Conservation (phyloP, 257 asterid genomes). For the Prunella vulgaris region DNA sequence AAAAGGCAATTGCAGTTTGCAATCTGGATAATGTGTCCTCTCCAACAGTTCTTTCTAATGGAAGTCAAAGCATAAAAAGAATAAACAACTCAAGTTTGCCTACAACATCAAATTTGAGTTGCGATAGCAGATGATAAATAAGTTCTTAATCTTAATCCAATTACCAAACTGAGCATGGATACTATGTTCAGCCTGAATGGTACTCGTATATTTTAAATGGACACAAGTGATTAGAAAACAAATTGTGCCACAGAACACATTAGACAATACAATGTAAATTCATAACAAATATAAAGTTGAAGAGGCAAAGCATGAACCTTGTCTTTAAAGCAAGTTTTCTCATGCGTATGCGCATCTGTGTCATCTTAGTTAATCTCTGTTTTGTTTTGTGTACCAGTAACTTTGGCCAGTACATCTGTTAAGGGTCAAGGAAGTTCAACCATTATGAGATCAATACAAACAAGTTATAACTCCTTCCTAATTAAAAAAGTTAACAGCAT, state of each 20-base stretch:
- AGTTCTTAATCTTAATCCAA: not conserved
- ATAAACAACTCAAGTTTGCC: not conserved
- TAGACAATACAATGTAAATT: not conserved
- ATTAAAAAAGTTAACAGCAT: not conserved
- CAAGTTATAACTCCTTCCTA: not conserved
- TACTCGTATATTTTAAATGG: not conserved
- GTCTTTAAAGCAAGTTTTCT: conserved; percentile 93
- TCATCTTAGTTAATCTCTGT: conserved; percentile 95
- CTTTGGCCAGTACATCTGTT: conserved; percentile 91
- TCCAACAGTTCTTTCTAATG: not conserved
- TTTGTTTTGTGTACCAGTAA: conserved; percentile 80
- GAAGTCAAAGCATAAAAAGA: not conserved
- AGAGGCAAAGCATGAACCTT: conserved; percentile 40
- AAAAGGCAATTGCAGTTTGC: not conserved
- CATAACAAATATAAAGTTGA: not conserved
- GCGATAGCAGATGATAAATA: not conserved
- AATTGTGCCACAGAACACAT: not conserved
- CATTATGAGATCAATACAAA: not conserved
- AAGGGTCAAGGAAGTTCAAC: not conserved
- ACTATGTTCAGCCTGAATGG: not conserved
- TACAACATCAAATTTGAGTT: not conserved
- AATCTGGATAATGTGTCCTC: not conserved
- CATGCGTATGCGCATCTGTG: conserved; percentile 98
- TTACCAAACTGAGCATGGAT: not conserved
- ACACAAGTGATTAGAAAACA: not conserved